Evolutionary conservation across 257 asterid genomes (phyloP), one percentile per base, ranked within the genome.

Genomic region (Plantago major): DNA sequence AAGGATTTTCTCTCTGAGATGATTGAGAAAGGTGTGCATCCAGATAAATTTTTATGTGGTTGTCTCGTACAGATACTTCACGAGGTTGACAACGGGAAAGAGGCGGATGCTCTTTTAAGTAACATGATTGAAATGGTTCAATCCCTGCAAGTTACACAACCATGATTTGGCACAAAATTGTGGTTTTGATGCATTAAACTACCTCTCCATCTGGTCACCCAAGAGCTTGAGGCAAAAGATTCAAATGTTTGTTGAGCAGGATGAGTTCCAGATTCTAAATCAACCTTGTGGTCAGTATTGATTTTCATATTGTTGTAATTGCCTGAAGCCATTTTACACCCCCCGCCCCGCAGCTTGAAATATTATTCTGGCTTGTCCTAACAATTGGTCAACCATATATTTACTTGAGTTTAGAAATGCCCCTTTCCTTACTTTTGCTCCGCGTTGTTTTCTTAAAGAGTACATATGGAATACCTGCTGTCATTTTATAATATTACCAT

Each of bases 31-130:
- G 96, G 88, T 49, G 68, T 91, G 42, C 65, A 71, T 60, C 92
- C 94, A 30, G 96, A 91, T 75, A 88, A 71, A 70, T 80, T 88
- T 67, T 80, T 86, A 68, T 86, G 79, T 78, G 74, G 78, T 64
- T 82, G 92, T 74, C 86, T 91, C 30, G 67, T 91, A 11, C 81
- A 79, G n/a, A 85, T 84, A 77, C 84, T 77, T 77, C 70, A 64
- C 8, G 91, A 85, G 76, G 73, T 74, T 46, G 95, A 96, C 38
- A 58, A 82, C 43, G 40, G 61, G 49, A 81, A 80, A 73, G 96
- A 82, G 73, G 95, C 78, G 49, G 80, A 79, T 73, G 63, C 47
- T n/a, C 73, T 90, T 69, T 71, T 79, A 66, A 76, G 70, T 83
- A 85, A 85, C 67, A 88, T 90, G 98, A 67, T 66, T 46, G 79